These are phyloP conservation scores for Amaranthus palmeri DNA, from an alignment of 148 eudicot species.

Conservation along the genomic window DNA sequence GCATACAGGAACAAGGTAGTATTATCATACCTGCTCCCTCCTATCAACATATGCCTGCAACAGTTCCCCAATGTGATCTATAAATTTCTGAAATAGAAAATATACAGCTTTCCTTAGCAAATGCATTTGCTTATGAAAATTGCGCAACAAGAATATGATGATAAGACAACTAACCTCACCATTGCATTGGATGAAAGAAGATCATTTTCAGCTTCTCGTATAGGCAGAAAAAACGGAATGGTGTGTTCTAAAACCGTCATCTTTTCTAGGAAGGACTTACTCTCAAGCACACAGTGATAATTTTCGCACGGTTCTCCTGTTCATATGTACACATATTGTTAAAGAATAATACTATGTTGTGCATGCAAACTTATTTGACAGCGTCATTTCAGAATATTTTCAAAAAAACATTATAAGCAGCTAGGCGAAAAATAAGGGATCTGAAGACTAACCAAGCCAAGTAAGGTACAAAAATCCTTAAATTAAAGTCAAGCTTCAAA, in stretches of 20 bases:
- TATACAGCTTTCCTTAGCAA: constrained; percentile 13
- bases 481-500: no score
- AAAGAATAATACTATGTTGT: neutral
- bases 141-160: constrained; percentile 19
- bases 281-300: constrained; percentile 90
- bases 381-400: neutral
- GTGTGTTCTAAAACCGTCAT: constrained; percentile 98
- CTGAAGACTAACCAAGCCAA: neutral
- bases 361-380: constrained; percentile 10
- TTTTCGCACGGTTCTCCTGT: constrained; percentile 90
- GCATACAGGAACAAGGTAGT: neutral
- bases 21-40: constrained; percentile 71
- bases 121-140: neutral
- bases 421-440: neutral
- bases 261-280: constrained; percentile 97
- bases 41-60: constrained; percentile 96
- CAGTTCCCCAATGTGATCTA: constrained; percentile 87
- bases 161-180: constrained; percentile 51
- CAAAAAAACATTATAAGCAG: neutral
- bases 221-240: constrained; percentile 89
- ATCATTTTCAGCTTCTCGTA: constrained; percentile 89
- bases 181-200: constrained; percentile 95
- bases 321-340: constrained; percentile 16
- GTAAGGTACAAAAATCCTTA: neutral
- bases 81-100: constrained; percentile 65